Base-by-base conservation (phyloP, 768 basidiomycete species). In the Boletus barrowsii region DNA sequence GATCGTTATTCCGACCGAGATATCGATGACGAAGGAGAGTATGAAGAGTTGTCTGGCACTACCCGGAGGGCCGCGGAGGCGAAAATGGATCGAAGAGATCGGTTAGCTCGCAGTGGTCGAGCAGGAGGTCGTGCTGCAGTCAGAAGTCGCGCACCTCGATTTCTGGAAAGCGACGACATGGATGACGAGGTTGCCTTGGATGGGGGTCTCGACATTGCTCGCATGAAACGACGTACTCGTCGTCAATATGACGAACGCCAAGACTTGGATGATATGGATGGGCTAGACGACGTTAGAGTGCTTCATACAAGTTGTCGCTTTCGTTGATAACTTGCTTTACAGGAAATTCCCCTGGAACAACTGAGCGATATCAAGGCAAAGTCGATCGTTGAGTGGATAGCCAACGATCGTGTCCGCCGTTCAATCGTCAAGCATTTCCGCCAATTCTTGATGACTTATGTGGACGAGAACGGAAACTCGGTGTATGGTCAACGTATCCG, bases 341-440 rank as follows among this genome's bases (percentile, higher is more conserved):
- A 97, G 92, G 94, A 98, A 72, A 80, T 99, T 50, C 94, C 97
- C 1, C 71, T 97, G 41, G 96, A 98, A 68, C 93, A 99, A 75
- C 78, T 99, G 10, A 91, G 92, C 56, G 97, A 99, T 67, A 94
- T 99, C 76, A 98, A 98, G 68, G 93, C 95, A 37, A 93, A 95
- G 66, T 94, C 92, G 13, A 93, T 99, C 53, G 88, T 90, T 22
- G 97, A 98, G 71, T 99, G 97, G 97, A 95, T 98, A 62, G 88
- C 92, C 17, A 87, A 88, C 53, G 93, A 95, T 54, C 84, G 90
- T 40, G 96, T 98, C 60, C 84, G 89, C 61, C 81, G 90, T 51
- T 88, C 95, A 0, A 93, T 99, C 58, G 82, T 90, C 62, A 84
- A 87, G 58, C 92, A 98, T 71, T 98, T 99, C 79, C 83, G 90